Percentiles rank a stretch among this genome's conserved stretches.
These are phyloP conservation scores for Clausena lansium DNA, from an alignment of 345 rosid genomes.

Conservation along the genomic window DNA sequence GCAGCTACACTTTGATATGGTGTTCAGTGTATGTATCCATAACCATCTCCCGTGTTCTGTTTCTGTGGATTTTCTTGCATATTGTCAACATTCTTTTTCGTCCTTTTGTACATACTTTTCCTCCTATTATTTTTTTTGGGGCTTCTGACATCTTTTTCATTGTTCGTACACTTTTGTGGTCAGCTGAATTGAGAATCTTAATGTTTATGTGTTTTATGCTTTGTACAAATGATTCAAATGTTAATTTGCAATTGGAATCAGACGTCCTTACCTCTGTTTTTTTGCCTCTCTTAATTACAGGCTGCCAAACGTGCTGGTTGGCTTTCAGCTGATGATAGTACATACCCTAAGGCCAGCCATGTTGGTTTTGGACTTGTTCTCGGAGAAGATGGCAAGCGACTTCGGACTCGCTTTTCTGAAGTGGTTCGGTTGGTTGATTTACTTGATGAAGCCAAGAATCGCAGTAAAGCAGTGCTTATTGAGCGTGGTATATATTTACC, in stretches of 20 bases:
- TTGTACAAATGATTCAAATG: background rate
- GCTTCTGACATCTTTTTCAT: too few relatives aligned
- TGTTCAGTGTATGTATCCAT: conserved; percentile 65
- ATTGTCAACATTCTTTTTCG: background rate
- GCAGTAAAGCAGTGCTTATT: conserved; percentile 69
- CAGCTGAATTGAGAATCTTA: background rate
- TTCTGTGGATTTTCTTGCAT: conserved; percentile 3
- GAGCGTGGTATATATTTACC: conserved; percentile 66
- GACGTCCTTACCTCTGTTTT: conserved; percentile 13
- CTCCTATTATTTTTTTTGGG: too few relatives aligned
- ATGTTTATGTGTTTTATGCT: background rate
- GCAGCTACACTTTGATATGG: conserved; percentile 88
- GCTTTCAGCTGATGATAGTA: conserved; percentile 61
- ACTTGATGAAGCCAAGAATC: conserved; percentile 90
- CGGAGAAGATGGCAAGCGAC: conserved; percentile 93
- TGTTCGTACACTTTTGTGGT: background rate
- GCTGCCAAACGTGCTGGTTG: conserved; percentile 89
- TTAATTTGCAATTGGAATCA: background rate
- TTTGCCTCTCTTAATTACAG: conserved; percentile 39
- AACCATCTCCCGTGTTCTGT: conserved; percentile 1
- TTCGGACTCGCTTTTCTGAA: conserved; percentile 80
- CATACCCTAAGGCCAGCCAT: conserved; percentile 72
- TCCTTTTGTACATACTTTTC: background rate
- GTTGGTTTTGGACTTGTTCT: conserved; percentile 95
- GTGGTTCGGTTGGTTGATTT: conserved; percentile 94